Conservation (phyloP, 1,284 basidiomycete species). For the Flammula alnicola region DNA sequence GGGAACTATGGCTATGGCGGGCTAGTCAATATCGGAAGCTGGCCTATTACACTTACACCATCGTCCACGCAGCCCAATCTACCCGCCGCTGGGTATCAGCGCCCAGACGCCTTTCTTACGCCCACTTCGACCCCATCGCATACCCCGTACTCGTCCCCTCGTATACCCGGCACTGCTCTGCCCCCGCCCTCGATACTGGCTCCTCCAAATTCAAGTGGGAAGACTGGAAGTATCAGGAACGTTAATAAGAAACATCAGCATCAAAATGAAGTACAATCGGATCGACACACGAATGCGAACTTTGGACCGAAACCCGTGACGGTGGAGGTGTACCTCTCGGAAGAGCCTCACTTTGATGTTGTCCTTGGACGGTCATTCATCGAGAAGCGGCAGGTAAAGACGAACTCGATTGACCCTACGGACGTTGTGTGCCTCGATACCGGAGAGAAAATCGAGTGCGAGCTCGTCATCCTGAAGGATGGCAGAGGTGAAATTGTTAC, state of each 20-base stretch:
- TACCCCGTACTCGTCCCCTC: slow-evolving; percentile 20
- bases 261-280: too few species aligned
- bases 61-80: slow-evolving; percentile 37
- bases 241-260: too few species aligned
- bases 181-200: slow-evolving; percentile 10
- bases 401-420: slow-evolving; percentile 85
- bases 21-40: slow-evolving; percentile 79
- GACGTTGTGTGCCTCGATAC: slow-evolving; percentile 93
- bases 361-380: slow-evolving; percentile 94
- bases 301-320: slow-evolving; percentile 33
- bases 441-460: slow-evolving; percentile 92
- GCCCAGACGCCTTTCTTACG: slow-evolving; percentile 19
- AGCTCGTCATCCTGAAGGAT: slow-evolving; percentile 88
- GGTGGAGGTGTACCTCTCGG: slow-evolving; percentile 78
- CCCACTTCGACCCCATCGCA: slow-evolving; percentile 22
- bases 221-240: slow-evolving; percentile 12
- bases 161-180: slow-evolving; percentile 9
- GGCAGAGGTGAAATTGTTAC: slow-evolving; percentile 87
- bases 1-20: slow-evolving; percentile 89
- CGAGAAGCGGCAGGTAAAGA: slow-evolving; percentile 87
- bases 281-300: too few species aligned
- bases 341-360: slow-evolving; percentile 97
- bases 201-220: slow-evolving; percentile 11
- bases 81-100: slow-evolving; percentile 28
- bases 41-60: slow-evolving; percentile 69